Evolutionary conservation across 148 eudicot genomes (phyloP).

Genomic region (Arctostaphylos glauca): DNA sequence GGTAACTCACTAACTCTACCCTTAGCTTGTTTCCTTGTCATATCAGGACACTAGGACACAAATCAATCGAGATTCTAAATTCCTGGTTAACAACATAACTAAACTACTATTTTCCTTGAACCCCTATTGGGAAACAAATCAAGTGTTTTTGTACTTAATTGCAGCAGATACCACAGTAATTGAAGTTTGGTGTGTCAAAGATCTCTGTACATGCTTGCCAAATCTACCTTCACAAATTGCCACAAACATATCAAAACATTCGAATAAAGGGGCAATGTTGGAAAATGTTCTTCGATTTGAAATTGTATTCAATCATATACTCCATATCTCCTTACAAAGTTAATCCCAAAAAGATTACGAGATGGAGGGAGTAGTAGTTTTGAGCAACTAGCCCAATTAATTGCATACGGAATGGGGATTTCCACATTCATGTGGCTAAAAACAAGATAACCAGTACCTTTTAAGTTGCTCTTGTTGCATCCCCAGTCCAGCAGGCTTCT

Average conservation of each 20-base stretch:
- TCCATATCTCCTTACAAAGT: neutral
- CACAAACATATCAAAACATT: neutral
- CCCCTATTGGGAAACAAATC: neutral
- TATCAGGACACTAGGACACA: neutral
- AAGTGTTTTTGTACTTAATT: neutral
- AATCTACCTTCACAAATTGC: neutral
- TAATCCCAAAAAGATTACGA: neutral
- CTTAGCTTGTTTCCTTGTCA: neutral
- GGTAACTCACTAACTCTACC: neutral
- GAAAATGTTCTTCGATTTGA: neutral
- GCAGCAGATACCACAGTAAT: neutral
- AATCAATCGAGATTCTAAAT: neutral
- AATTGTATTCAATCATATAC: neutral
- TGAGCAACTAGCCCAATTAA: conserved; percentile 5
- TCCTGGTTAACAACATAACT: neutral
- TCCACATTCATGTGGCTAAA: neutral
- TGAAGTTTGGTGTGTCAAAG: neutral
- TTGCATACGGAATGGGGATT: neutral
- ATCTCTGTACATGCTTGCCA: neutral
- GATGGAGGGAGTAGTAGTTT: neutral
- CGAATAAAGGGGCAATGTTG: neutral
- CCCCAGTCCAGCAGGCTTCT: conserved; percentile 35
- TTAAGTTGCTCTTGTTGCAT: conserved; percentile 42
- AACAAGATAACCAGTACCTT: conserved; percentile 39
- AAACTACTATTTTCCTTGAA: neutral